A percentile compares a stretch with the other conserved stretches of the same genome.
These are phyloP conservation scores for Boletus rubescentipes DNA, from an alignment of 768 basidiomycete species.

Conservation along the genomic window DNA sequence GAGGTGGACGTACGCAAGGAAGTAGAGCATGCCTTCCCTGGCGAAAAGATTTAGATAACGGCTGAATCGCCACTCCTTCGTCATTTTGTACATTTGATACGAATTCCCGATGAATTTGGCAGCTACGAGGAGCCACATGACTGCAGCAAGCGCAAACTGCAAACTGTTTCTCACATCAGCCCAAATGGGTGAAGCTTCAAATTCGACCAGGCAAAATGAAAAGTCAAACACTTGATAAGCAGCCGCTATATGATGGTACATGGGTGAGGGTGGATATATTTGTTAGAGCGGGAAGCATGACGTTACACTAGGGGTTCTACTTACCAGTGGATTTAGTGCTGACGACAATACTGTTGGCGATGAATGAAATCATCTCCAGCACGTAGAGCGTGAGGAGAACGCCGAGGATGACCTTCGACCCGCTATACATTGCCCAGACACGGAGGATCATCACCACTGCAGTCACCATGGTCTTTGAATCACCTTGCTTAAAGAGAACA, in stretches of 20 bases:
- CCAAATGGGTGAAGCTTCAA: not conserved
- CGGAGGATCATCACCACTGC: conserved; percentile 15
- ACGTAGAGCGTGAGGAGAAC: conserved; percentile 2
- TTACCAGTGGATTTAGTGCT: not conserved
- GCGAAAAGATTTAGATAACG: conserved; percentile 2
- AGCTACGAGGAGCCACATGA: not conserved
- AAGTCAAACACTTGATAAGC: not conserved
- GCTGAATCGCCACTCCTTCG: not conserved
- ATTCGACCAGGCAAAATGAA: not conserved
- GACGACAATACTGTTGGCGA: not conserved
- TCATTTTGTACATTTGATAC: not conserved
- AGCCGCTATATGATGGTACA: not conserved
- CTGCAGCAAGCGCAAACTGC: not conserved
- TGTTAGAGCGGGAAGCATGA: not conserved
- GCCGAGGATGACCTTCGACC: conserved; percentile 6
- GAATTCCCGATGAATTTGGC: not conserved
- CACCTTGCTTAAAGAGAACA: not conserved
- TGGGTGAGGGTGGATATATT: too few relatives aligned
- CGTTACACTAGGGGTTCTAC: not conserved
- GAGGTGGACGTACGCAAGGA: conserved; percentile 4
- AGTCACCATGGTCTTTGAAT: not conserved
- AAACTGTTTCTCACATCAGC: not conserved
- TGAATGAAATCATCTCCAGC: not conserved
- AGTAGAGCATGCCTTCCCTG: conserved; percentile 5
- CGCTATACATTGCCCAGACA: conserved; percentile 8